Conservation (phyloP, 129 eudicot species). For the Pulicaria dysenterica region DNA sequence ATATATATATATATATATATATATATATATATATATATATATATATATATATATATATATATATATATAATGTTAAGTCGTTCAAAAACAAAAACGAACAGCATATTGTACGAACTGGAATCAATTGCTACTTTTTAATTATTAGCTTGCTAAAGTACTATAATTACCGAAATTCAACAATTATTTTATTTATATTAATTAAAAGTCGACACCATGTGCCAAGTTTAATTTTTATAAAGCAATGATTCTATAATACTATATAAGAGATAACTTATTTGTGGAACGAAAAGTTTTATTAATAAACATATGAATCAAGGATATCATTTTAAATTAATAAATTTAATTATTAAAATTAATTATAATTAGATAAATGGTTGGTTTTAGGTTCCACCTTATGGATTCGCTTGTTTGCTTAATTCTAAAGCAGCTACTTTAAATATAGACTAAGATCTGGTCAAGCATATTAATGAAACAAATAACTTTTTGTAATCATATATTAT, state of each 20-base stretch:
- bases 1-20: no score
- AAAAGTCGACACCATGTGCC: slow-evolving; percentile 32
- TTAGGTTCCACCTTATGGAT: slow-evolving; percentile 24
- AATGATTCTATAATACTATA: slow-evolving; percentile 19
- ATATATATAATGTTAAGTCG: no score
- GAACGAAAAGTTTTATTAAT: slow-evolving; percentile 24
- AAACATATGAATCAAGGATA: slow-evolving; percentile 17
- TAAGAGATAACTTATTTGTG: slow-evolving; percentile 30
- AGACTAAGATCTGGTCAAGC: slow-evolving; percentile 15
- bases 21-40: no score
- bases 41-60: no score
- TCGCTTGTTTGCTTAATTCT: slow-evolving; percentile 23
- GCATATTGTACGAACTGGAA: slow-evolving; percentile 12
- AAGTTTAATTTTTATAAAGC: background rate
- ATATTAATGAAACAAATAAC: background rate
- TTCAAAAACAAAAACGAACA: slow-evolving; percentile 13
- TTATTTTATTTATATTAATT: background rate
- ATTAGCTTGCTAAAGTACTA: slow-evolving; percentile 16
- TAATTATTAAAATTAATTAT: background rate
- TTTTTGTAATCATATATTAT: background rate
- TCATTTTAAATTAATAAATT: slow-evolving; percentile 6
- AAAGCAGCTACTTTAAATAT: slow-evolving; percentile 29
- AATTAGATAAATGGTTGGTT: slow-evolving; percentile 21
- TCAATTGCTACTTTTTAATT: slow-evolving; percentile 21
- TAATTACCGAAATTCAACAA: background rate